Conservation (phyloP, 352 stramenopile genomes). For the Thraustochytrium striatum region DNA sequence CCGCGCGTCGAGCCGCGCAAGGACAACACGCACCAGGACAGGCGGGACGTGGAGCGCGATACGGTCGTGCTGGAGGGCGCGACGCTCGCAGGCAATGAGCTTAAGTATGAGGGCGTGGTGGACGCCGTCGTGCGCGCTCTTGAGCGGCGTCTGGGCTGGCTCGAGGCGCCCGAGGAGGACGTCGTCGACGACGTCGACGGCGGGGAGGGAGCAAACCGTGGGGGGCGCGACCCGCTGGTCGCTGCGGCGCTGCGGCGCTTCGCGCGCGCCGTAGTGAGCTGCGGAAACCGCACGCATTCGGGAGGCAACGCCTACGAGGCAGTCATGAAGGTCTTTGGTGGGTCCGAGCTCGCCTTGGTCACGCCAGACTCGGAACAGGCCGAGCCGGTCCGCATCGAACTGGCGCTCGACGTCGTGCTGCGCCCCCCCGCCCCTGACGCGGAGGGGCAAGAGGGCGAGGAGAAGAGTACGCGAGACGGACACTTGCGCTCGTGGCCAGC, state of each 20-base stretch:
- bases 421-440: neutral
- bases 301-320: slow-evolving; percentile 30
- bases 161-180: neutral
- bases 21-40: slow-evolving; percentile 21
- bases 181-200: neutral
- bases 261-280: slow-evolving; percentile 4
- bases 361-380: slow-evolving; percentile 15
- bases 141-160: neutral
- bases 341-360: neutral
- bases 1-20: neutral
- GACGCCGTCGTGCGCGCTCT: neutral
- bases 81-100: neutral
- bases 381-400: neutral
- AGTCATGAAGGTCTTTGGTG: slow-evolving; percentile 20
- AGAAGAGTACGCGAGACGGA: no score
- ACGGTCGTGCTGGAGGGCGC: neutral
- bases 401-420: neutral
- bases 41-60: slow-evolving; percentile 21
- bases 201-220: no score
- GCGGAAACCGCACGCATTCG: slow-evolving; percentile 28
- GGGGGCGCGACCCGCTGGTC: no score
- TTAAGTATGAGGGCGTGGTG: slow-evolving; percentile 23
- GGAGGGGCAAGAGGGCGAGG: neutral
- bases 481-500: neutral
- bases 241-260: slow-evolving; percentile 4